Base-by-base conservation (phyloP, 2,329 filamentous ascomycete species). In the Paecilomyces fulvus region DNA sequence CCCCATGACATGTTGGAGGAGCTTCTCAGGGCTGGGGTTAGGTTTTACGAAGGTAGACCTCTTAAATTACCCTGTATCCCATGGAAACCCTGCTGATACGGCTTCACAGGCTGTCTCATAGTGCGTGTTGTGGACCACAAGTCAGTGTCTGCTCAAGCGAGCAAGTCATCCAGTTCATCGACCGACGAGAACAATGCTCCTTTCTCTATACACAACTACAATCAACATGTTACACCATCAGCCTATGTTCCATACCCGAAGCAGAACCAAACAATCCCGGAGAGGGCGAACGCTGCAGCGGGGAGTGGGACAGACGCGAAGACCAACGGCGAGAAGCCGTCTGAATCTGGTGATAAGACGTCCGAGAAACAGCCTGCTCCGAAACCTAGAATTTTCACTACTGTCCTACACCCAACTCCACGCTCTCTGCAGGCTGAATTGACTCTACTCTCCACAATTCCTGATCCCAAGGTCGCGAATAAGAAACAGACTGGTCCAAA, bases 41-140 rank as follows among this genome's bases (percentile, higher is more conserved):
- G 81, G 9, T 97, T 96, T 69, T 99, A 97, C 70, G 92, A 97
- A 71, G 91, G 89, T 80, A 73, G 55, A 60, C 52, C 11, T 48
- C 49, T 25, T 31, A 51, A 14, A 23, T 30, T 25, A 20, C 33
- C 51, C 37, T 30, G 49, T 51, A 20, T 50, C 17, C 49, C 33
- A 55, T 31, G 11, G 7, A 30, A 51, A 51, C 33, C 30, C 55
- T 60, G 23, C 54, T 61, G 21, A 58, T 55, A 31, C 21, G n/a
- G 54, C 30, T 33, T 31, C 57, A 21, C 21, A 81, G 79, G 83
- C 30, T 96, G 92, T 67, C 81, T 99, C 56, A 97, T 99, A 63
- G 91, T 99, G 33, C 87, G 95, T 71, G 79, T 97, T n/a, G 83
- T 95, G 65, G 90, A 97, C 69, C 89, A 96, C 75, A 89, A 88